Evolutionary conservation across 2,329 filamentous ascomycete species (phyloP), one percentile per base, ranked within the genome.

Genomic region (Xylogone sp.): DNA sequence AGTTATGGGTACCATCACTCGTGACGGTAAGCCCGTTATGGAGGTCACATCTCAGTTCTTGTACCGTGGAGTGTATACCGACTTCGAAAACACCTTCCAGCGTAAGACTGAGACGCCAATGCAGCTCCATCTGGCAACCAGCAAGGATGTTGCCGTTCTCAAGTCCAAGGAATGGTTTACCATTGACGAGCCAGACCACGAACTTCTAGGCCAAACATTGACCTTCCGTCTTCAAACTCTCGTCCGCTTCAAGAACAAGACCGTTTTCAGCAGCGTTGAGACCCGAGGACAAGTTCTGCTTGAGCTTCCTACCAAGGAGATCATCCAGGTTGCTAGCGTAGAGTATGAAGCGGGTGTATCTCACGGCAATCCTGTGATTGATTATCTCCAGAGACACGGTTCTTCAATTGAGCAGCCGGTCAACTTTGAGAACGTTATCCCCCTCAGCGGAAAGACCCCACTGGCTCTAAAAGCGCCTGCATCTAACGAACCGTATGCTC

Each of bases 141-240:
- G 82, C 66, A 96, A 94, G 75, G 95, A 99, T 62, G 86, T 99
- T 42, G 93, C 94, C 45, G 87, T 99, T 20, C 80, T 99, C 46
- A 88, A 88, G 64, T 97, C 93, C 21, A 99, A 99, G 81, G 88
- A 97, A 69, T 99, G 94, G 94, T 97, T 99, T 78, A 84, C 86
- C 59, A 76, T 96, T 44, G 86, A 88, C 62, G 91, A 97, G 60
- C 81, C 83, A 21, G 90, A 94, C 56, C 86, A 90, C 54, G 89
- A 97, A 63, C 82, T 99, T 10, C 81, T 97, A 20, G 90, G 91
- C 56, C 89, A 99, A 76, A 97, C 92, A 3, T 75, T 99, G 61
- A 95, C 88, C 24, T 99, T 99, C 89, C 91, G 93, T 64, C 85
- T 99, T 24, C 87, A 97, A 69, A 96, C 86, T 64, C 78, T 97